Percentiles rank a stretch among this genome's conserved stretches.
Conservation (phyloP, 2,329 filamentous ascomycete genomes). For the Diaporthe helianthi region DNA sequence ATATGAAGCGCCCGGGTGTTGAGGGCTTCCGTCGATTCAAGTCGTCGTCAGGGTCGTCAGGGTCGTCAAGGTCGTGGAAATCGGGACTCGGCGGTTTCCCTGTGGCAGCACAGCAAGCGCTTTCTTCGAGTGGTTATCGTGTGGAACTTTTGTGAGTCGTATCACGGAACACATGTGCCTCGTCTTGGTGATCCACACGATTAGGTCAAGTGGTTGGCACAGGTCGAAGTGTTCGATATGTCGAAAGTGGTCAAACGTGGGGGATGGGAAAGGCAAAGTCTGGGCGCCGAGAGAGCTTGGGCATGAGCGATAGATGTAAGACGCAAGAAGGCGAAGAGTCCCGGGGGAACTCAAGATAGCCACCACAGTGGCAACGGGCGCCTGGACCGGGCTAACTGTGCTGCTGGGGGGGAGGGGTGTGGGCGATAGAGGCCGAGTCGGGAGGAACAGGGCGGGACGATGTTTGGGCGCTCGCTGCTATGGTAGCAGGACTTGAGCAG, state of each 20-base stretch:
- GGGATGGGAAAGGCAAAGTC: slow-evolving; percentile 43
- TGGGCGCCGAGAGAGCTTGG: slow-evolving; percentile 51
- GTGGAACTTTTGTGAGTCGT: background rate
- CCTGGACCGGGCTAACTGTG: background rate
- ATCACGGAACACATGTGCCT: background rate
- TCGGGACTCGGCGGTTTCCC: background rate
- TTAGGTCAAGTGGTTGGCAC: slow-evolving; percentile 14
- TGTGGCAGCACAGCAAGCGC: background rate
- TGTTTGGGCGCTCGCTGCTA: slow-evolving; percentile 21
- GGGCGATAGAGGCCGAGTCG: slow-evolving; percentile 17
- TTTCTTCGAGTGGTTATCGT: background rate
- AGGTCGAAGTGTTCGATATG: slow-evolving; percentile 8
- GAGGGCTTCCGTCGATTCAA: background rate
- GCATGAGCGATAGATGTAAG: slow-evolving; percentile 35
- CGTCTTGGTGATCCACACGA: slow-evolving; percentile 15
- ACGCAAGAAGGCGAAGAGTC: slow-evolving; percentile 24
- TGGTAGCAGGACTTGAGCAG: slow-evolving; percentile 13
- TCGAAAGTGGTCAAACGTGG: slow-evolving; percentile 36
- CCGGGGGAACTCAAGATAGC: slow-evolving; percentile 5
- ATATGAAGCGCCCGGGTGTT: background rate
- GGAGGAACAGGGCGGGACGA: slow-evolving; percentile 24
- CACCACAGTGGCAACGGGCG: slow-evolving; percentile 17
- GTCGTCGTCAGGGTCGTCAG: slow-evolving; percentile 14
- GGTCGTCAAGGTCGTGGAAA: background rate
- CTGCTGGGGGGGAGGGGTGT: background rate